phyloP scores from a whole-genome alignment of 441 rosid genomes.

The Erodium texanum region DNA sequence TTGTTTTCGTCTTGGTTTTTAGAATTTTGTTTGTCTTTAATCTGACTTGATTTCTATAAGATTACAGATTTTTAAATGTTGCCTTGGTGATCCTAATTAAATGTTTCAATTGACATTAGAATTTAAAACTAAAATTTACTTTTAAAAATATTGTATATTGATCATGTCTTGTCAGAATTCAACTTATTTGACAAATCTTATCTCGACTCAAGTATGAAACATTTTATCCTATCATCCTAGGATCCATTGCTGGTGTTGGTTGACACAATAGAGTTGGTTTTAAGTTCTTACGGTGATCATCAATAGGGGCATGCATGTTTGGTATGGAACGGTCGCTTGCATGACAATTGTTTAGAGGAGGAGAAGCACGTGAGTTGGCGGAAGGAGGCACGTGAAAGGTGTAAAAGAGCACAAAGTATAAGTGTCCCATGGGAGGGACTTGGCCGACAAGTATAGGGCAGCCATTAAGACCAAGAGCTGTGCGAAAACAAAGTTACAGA shows the following conservation, averaged over 20 bases:
- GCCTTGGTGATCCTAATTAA: too few species aligned
- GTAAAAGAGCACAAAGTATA: background rate
- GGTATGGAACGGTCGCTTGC: background rate
- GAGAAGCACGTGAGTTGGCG: background rate
- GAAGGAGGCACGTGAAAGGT: background rate
- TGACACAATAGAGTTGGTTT: background rate
- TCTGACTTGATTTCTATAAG: too few species aligned
- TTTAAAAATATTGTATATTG: too few species aligned
- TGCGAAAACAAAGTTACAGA: background rate
- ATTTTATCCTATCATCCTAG: too few species aligned
- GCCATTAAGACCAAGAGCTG: background rate
- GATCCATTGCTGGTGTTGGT: background rate
- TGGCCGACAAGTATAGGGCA: background rate
- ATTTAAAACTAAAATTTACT: too few species aligned
- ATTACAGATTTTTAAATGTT: too few species aligned
- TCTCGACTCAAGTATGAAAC: too few species aligned
- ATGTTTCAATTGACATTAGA: too few species aligned
- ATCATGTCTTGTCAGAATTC: too few species aligned
- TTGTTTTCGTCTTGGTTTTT: too few species aligned
- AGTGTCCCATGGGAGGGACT: background rate
- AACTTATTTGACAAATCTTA: too few species aligned
- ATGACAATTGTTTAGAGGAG: background rate
- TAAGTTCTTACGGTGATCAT: background rate
- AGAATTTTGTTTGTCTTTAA: too few species aligned
- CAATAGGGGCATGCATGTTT: background rate